Percentiles rank a stretch among this genome's conserved stretches.
These are phyloP conservation scores for Lecanoromycetidae sp. DNA, from an alignment of 2,329 filamentous ascomycete genomes.

Conservation along the genomic window DNA sequence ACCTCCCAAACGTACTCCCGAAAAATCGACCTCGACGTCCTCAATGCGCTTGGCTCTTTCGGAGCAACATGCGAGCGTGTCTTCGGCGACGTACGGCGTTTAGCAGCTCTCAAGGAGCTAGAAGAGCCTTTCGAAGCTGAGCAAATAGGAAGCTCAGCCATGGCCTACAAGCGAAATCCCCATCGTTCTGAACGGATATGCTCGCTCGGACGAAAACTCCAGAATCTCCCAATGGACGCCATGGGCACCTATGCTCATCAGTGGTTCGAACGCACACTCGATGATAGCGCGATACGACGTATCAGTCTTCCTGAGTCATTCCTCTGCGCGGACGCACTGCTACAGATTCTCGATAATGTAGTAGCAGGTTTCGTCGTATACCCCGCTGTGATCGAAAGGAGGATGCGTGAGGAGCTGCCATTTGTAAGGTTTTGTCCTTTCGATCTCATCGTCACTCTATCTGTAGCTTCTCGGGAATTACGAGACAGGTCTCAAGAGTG, in stretches of 20 bases:
- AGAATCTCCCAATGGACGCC: conserved; percentile 43
- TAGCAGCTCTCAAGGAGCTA: conserved; percentile 67
- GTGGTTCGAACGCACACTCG: conserved; percentile 41
- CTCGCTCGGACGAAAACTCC: conserved; percentile 44
- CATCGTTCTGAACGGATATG: conserved; percentile 44
- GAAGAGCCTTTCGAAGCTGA: conserved; percentile 73
- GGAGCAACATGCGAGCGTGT: conserved; percentile 68
- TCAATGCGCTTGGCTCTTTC: conserved; percentile 67
- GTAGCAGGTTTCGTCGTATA: conserved; percentile 64
- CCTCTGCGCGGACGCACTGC: conserved; percentile 55
- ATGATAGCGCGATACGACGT: conserved; percentile 38
- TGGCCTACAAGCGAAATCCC: conserved; percentile 50
- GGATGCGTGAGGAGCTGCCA: conserved; percentile 63
- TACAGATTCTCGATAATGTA: conserved; percentile 57
- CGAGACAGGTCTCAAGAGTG: neutral
- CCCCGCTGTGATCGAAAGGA: conserved; percentile 55
- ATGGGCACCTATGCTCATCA: conserved; percentile 58
- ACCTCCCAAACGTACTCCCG: conserved; percentile 63
- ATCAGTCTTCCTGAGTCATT: conserved; percentile 57
- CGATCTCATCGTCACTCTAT: no score
- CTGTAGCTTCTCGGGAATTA: no score
- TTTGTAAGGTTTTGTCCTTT: conserved; percentile 38
- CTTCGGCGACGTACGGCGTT: conserved; percentile 59
- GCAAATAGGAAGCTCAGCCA: conserved; percentile 41
- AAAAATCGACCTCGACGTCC: conserved; percentile 68